Percentiles rank a stretch among this genome's conserved stretches.
These are phyloP conservation scores for Fusarium kyushuense DNA, from an alignment of 2,329 filamentous ascomycete genomes.

Conservation along the genomic window DNA sequence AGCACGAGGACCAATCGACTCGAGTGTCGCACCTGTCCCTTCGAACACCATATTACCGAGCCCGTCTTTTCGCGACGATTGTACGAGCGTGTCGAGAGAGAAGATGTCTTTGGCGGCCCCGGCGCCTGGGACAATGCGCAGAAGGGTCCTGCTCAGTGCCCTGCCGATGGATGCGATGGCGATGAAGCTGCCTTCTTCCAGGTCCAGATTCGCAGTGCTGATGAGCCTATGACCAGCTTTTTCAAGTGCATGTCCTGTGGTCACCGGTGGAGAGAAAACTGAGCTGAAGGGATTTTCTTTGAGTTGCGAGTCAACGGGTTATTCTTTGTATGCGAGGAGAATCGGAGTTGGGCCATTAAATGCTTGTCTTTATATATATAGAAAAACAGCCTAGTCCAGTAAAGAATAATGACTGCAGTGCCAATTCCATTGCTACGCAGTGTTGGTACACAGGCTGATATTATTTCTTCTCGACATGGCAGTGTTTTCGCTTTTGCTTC, in stretches of 20 bases:
- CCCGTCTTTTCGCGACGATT: slow-evolving; percentile 85
- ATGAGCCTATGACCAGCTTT: slow-evolving; percentile 98
- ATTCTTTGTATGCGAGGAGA: slow-evolving; percentile 39
- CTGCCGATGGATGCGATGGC: slow-evolving; percentile 82
- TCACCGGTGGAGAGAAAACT: slow-evolving; percentile 76
- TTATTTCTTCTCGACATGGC: slow-evolving; percentile 9
- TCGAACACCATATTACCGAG: slow-evolving; percentile 84
- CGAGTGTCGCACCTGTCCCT: slow-evolving; percentile 95
- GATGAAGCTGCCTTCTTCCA: slow-evolving; percentile 93
- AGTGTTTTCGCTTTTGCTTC: background rate
- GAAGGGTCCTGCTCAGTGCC: slow-evolving; percentile 85
- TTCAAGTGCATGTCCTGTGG: slow-evolving; percentile 83
- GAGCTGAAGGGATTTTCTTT: slow-evolving; percentile 33
- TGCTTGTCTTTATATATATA: slow-evolving; percentile 24
- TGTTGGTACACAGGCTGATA: background rate
- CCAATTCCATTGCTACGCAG: background rate
- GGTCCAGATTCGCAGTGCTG: slow-evolving; percentile 96
- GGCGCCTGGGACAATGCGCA: slow-evolving; percentile 93
- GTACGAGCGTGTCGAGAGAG: slow-evolving; percentile 87
- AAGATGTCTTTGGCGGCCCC: slow-evolving; percentile 89
- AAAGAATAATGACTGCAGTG: slow-evolving; percentile 1
- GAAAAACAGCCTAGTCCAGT: slow-evolving; percentile 10
- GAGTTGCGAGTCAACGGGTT: slow-evolving; percentile 16
- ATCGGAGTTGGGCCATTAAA: slow-evolving; percentile 27
- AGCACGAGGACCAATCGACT: slow-evolving; percentile 79